Percentiles rank a stretch among this genome's conserved stretches.
Evolutionary conservation across 1,284 basidiomycete species (phyloP).

Genomic region (Naganishia sp.): DNA sequence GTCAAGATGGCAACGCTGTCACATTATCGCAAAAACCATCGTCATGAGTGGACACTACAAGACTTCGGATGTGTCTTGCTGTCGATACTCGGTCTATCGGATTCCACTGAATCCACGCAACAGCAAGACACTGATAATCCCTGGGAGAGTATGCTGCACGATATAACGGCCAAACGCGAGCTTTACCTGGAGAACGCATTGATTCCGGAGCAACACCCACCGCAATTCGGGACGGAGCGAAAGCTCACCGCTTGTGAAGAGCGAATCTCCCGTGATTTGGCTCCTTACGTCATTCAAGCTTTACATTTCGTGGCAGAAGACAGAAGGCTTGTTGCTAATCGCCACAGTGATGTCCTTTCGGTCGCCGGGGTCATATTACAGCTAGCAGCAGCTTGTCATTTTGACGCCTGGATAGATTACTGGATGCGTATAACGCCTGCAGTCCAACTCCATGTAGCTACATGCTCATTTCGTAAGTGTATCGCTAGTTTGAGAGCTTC

Average conservation of each 20-base stretch:
- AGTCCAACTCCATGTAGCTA: too few species aligned
- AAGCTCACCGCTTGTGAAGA: not conserved
- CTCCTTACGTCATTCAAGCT: constrained; percentile 58
- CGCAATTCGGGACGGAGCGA: too few species aligned
- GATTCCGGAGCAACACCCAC: not conserved
- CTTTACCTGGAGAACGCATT: not conserved
- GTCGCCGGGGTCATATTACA: constrained; percentile 6
- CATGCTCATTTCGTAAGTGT: not conserved
- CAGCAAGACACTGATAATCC: constrained; percentile 37
- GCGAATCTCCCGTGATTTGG: not conserved
- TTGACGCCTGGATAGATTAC: constrained; percentile 21
- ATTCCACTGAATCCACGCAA: not conserved
- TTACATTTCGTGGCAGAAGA: constrained; percentile 75
- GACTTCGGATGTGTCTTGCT: constrained; percentile 7
- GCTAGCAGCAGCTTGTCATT: constrained; percentile 4
- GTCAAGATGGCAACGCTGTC: constrained; percentile 63
- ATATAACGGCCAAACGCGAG: constrained; percentile 53
- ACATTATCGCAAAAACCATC: not conserved
- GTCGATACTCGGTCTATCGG: constrained; percentile 7
- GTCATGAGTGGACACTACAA: not conserved
- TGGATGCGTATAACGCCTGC: constrained; percentile 20
- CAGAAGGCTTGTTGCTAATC: constrained; percentile 7
- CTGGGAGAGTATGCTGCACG: constrained; percentile 59
- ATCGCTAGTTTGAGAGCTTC: too few species aligned
- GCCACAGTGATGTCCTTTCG: not conserved